phyloP scores from a whole-genome alignment of 139 green algal genomes.

The Micractinium sp. region DNA sequence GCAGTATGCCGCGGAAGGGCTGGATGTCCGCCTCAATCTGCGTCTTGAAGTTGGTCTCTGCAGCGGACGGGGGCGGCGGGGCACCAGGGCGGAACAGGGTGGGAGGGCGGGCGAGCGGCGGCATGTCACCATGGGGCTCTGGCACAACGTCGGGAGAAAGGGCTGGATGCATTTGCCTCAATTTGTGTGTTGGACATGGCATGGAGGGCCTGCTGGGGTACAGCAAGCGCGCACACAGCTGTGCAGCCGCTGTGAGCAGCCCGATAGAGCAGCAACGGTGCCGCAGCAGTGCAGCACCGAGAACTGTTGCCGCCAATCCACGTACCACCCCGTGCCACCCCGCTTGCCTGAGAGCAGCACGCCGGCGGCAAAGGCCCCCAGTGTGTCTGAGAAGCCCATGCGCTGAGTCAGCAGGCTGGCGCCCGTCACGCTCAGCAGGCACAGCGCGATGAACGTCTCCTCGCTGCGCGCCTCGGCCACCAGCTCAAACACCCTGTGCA shows the following conservation, averaged over 20 bases:
- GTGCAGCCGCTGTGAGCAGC: not conserved
- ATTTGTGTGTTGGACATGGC: not conserved
- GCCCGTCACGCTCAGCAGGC: slow-evolving; percentile 91
- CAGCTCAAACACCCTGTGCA: slow-evolving; percentile 65
- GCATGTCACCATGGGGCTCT: no score
- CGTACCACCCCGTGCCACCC: no score
- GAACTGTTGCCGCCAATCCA: no score
- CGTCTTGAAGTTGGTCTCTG: slow-evolving; percentile 80
- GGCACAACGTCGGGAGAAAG: no score
- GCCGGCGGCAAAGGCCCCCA: slow-evolving; percentile 93
- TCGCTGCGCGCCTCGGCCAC: slow-evolving; percentile 77
- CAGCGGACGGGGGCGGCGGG: not conserved
- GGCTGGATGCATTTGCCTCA: no score
- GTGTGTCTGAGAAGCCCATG: slow-evolving; percentile 90
- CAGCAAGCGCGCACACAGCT: not conserved
- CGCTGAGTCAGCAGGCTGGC: slow-evolving; percentile 80
- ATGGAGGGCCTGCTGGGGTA: no score
- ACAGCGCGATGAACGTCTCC: slow-evolving; percentile 96
- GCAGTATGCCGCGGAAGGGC: slow-evolving; percentile 90
- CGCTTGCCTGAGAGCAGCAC: slow-evolving; percentile 75
- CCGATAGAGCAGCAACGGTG: not conserved
- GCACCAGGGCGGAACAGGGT: not conserved
- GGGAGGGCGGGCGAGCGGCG: no score
- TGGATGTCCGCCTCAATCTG: slow-evolving; percentile 91
- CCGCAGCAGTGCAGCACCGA: not conserved